phyloP scores from a whole-genome alignment of 148 eudicot genomes.

The Silene conica region DNA sequence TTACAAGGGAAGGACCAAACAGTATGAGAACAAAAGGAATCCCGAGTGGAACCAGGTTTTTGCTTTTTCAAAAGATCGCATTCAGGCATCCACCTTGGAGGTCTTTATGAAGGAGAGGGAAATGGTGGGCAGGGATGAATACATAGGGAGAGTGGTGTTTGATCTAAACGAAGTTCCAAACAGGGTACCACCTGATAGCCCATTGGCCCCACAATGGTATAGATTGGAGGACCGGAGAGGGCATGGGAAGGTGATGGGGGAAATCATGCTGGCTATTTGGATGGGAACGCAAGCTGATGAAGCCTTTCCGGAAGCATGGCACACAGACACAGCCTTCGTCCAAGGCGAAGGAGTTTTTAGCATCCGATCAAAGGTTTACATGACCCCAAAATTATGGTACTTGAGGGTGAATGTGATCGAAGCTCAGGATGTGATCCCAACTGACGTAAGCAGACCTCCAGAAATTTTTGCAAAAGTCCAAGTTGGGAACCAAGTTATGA shows the following conservation, averaged over 20 bases:
- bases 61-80: constrained; percentile 64
- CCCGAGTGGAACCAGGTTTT: constrained; percentile 76
- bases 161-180: constrained; percentile 68
- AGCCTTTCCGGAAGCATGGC: constrained; percentile 76
- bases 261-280: constrained; percentile 71
- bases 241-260: constrained; percentile 50
- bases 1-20: constrained; percentile 63
- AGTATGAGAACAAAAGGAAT: constrained; percentile 50
- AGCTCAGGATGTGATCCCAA: constrained; percentile 64
- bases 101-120: constrained; percentile 57
- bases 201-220: constrained; percentile 74
- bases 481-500: constrained; percentile 54
- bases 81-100: constrained; percentile 56
- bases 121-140: constrained; percentile 61
- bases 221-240: constrained; percentile 57
- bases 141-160: constrained; percentile 52
- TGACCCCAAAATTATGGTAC: constrained; percentile 75
- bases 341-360: constrained; percentile 56
- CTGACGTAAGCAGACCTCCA: constrained; percentile 45
- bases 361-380: constrained; percentile 64
- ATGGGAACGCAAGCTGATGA: constrained; percentile 85
- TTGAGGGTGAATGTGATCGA: constrained; percentile 69
- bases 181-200: constrained; percentile 74
- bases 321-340: constrained; percentile 59
- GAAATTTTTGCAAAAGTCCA: constrained; percentile 57